Conservation (phyloP, 2,329 filamentous ascomycete species). For the Xylariaceae sp. region DNA sequence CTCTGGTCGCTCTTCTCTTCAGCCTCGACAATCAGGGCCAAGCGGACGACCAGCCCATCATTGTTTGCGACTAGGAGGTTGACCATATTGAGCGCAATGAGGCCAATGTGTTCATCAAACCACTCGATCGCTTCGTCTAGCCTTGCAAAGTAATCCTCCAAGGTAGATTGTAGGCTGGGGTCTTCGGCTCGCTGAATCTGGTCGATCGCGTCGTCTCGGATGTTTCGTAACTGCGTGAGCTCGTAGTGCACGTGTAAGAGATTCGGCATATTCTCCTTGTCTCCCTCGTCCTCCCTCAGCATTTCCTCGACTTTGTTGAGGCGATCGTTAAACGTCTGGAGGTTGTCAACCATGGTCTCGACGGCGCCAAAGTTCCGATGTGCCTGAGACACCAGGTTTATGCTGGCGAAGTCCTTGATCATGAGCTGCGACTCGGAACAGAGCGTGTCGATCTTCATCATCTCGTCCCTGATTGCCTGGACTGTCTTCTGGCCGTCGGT, state of each 20-base stretch:
- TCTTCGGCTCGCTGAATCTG: conserved; percentile 79
- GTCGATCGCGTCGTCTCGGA: conserved; percentile 92
- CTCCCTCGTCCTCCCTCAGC: conserved; percentile 74
- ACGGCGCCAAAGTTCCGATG: conserved; percentile 95
- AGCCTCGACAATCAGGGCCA: conserved; percentile 87
- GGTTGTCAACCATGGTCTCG: conserved; percentile 83
- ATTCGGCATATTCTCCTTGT: conserved; percentile 87
- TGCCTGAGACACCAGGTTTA: conserved; percentile 86
- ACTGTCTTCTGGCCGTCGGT: conserved; percentile 87
- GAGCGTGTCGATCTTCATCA: conserved; percentile 96
- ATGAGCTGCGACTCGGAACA: conserved; percentile 97
- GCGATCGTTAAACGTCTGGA: conserved; percentile 79
- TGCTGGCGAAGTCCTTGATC: conserved; percentile 91
- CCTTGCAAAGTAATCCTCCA: conserved; percentile 83
- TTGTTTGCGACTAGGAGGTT: conserved; percentile 80
- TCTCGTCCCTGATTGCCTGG: conserved; percentile 90
- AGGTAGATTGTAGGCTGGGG: conserved; percentile 65
- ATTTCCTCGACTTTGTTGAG: conserved; percentile 69
- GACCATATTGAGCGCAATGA: conserved; percentile 84
- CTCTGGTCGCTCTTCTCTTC: conserved; percentile 96
- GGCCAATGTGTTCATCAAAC: conserved; percentile 92
- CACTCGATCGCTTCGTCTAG: conserved; percentile 83
- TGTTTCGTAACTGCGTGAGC: conserved; percentile 84
- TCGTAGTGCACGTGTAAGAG: conserved; percentile 85
- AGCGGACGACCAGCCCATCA: conserved; percentile 78